These are phyloP conservation scores for Hippophae tibetana DNA, from an alignment of 306 rosid genomes.

Conservation along the genomic window DNA sequence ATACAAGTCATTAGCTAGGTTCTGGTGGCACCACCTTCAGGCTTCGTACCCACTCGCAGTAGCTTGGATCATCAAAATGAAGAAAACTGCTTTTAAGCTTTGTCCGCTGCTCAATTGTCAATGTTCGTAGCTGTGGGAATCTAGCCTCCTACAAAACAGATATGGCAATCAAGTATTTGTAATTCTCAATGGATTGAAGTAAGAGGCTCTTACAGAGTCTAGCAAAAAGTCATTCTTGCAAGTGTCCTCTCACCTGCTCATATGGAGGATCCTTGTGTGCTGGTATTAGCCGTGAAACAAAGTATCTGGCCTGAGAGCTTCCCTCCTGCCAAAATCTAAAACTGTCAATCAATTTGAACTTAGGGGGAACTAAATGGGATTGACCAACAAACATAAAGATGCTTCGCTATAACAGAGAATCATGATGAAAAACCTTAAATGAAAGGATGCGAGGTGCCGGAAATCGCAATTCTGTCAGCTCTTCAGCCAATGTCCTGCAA, in stretches of 20 bases:
- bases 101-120: conserved; percentile 65
- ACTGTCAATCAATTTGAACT: background rate
- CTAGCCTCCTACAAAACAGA: conserved; percentile 64
- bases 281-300: conserved; percentile 87
- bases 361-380: background rate
- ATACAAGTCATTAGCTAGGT: conserved; percentile 35
- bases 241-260: conserved; percentile 63
- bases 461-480: conserved; percentile 76
- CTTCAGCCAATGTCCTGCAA: conserved; percentile 97
- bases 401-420: background rate
- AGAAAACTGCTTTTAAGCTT: conserved; percentile 88
- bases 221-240: background rate
- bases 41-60: conserved; percentile 85
- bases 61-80: conserved; percentile 91
- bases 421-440: conserved; percentile 52
- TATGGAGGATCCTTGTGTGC: conserved; percentile 99
- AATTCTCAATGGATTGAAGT: background rate
- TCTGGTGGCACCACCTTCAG: conserved; percentile 82
- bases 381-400: background rate
- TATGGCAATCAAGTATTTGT: too few species aligned
- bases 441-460: conserved; percentile 98
- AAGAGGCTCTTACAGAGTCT: background rate
- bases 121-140: conserved; percentile 68
- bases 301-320: conserved; percentile 93
- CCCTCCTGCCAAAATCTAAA: conserved; percentile 63